Percentiles rank a stretch among this genome's conserved stretches.
These are phyloP conservation scores for Sporisorium graminicola DNA, from an alignment of 1,284 basidiomycete species.

Conservation along the genomic window DNA sequence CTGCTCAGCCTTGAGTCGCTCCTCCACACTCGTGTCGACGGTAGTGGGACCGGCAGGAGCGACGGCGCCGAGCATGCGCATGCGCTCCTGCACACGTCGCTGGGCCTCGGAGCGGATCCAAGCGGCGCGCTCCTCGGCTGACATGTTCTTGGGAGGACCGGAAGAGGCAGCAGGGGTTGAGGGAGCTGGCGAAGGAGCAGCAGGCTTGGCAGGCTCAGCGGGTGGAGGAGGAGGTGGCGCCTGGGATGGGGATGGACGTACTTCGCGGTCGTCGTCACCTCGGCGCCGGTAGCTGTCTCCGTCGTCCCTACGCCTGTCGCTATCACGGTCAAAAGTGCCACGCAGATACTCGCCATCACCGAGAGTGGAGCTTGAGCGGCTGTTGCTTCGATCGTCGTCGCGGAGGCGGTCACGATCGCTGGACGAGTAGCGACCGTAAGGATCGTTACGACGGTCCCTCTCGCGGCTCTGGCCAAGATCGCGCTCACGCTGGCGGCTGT, in stretches of 20 bases:
- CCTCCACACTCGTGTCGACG: constrained; percentile 64
- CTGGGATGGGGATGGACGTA: constrained; percentile 64
- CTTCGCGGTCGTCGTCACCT: constrained; percentile 56
- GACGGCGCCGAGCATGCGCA: constrained; percentile 83
- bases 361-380: constrained; percentile 23
- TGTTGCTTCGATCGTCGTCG: constrained; percentile 26
- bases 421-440: constrained; percentile 65
- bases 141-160: constrained; percentile 81
- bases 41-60: constrained; percentile 67
- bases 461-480: constrained; percentile 74
- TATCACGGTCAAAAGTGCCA: constrained; percentile 58
- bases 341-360: constrained; percentile 59
- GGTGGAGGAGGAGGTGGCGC: constrained; percentile 70
- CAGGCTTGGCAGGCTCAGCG: constrained; percentile 55
- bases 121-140: constrained; percentile 84
- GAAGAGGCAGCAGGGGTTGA: constrained; percentile 72
- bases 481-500: constrained; percentile 80
- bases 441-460: constrained; percentile 85
- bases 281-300: constrained; percentile 34
- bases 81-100: constrained; percentile 85
- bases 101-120: constrained; percentile 86
- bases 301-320: constrained; percentile 56
- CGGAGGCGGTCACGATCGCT: constrained; percentile 44
- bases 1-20: constrained; percentile 62
- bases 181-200: constrained; percentile 69